Conservation (phyloP, 306 rosid genomes). For the Glycine soja region DNA sequence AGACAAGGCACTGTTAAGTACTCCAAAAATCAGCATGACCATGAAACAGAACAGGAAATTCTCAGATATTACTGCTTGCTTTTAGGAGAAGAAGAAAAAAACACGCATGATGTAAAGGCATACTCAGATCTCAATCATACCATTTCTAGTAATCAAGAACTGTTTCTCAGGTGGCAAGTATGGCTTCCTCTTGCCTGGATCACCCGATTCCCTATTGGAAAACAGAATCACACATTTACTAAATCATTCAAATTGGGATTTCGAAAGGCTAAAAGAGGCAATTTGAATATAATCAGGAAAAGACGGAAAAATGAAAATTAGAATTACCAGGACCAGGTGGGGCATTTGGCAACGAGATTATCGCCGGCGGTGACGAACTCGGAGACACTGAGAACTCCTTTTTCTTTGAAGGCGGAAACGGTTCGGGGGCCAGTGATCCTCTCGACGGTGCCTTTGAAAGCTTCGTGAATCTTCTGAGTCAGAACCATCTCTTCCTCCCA, state of each 20-base stretch:
- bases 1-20: constrained; percentile 82
- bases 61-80: too few species aligned
- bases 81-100: too few species aligned
- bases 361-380: constrained; percentile 93
- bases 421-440: constrained; percentile 93
- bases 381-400: constrained; percentile 95
- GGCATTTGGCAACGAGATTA: constrained; percentile 97
- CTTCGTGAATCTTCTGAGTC: constrained; percentile 94
- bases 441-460: constrained; percentile 97
- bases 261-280: not conserved
- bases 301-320: not conserved
- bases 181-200: constrained; percentile 86
- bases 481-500: constrained; percentile 65
- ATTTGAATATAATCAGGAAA: not conserved
- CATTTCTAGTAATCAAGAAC: constrained; percentile 90
- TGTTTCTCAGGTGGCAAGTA: constrained; percentile 88
- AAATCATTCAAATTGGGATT: not conserved
- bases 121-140: constrained; percentile 49
- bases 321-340: constrained; percentile 97
- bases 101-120: too few species aligned
- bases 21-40: constrained; percentile 37
- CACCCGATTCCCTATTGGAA: constrained; percentile 87
- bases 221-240: not conserved
- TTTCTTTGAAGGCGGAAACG: constrained; percentile 96
- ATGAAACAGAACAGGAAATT: not conserved